Evolutionary conservation across 176 grass and related monocot species (phyloP), one percentile per base, ranked within the genome.

Genomic region (Sorghum bicolor): DNA sequence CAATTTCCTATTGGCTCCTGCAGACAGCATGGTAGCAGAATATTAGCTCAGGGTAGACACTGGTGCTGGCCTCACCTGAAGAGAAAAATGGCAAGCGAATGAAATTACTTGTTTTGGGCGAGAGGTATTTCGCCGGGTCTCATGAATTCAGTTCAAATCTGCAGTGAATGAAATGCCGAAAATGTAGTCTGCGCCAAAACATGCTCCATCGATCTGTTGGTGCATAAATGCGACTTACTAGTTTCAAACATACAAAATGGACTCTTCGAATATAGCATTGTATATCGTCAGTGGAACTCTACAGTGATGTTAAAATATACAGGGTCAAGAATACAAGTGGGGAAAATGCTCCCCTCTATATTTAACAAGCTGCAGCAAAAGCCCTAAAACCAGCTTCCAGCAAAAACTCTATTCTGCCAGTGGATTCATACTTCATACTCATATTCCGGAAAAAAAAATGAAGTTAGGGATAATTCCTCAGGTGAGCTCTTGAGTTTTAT

Each of bases 291-390:
- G 12, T 25, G 77, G 34, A 81, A 76, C n/a, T 25, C 32, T 75
- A 11, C 33, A 74, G 24, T 26, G 24, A 44, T 25, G 30, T 60
- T n/a, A 53, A 75, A 67, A 14, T 74, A 60, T 89, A 89, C 36
- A 61, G 4, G 36, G 47, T 61, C 48, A 24, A 60, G 14, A 5
- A 58, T 73, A 66, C 30, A 66, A 58, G 10, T 6, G 38, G 58
- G 41, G 60, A 55, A 6, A 53, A 67, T 72, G 17, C 0, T 58
- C 14, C 65, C 1, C 5, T 44, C 19, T 45, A 39, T 57, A 53
- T 74, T 36, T 36, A 29, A 88, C 67, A 68, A 58, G 60, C 32
- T 32, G n/a, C 58, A 17, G 10, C 1, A 16, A 24, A 39, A 19
- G 38, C 24, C 36, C 2, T n/a, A 39, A 30, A 31, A 52, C 10